Evolutionary conservation across 352 stramenopile genomes (phyloP), one percentile per base, ranked within the genome.

Genomic region (Globisporangium nunn): DNA sequence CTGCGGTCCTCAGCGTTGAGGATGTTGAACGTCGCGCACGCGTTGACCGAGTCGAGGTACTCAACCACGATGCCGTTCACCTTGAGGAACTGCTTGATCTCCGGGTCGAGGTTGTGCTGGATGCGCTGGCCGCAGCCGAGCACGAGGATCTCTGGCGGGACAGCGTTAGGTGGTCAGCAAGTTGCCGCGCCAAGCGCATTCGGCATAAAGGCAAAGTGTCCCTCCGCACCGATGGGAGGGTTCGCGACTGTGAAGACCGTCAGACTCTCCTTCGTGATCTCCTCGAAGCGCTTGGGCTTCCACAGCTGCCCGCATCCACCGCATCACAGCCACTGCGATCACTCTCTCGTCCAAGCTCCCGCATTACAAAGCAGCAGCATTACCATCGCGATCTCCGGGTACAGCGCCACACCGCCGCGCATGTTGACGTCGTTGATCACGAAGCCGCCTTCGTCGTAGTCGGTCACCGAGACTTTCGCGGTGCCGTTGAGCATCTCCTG

Each of bases 21-120:
- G 61, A 96, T 89, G 59, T 96, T 96, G 67, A 94, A 96, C n/a
- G 85, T 96, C 46, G 85, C 81, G 53, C 86, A 92, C 11, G 86
- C 85, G 56, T 93, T 92, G 47, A 87, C 66, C 35, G 81, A 89
- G 68, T 94, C 84, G 40, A 91, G 45, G 61, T 91, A 92, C 62
- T 94, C 84, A 30, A 94, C 78, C 29, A 94, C 84, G 55, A 94
- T 91, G 51, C 84, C 84, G 50, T 91, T 84, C 43, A 78, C 66
- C 59, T 90, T 92, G 56, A 94, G 74, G 58, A 88, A 78, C 35
- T 92, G 64, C 49, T 88, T 86, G 52, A 89, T 46, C 39, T 81
- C 66, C 12, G 80, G 69, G 29, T 66, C 64, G n/a, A 94, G 62
- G 44, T 74, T 66, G 59, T 77, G 74, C 48, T 76, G 71, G 54